Conservation (phyloP, 2,329 filamentous ascomycete genomes). For the Colletotrichum lindemuthianum region DNA sequence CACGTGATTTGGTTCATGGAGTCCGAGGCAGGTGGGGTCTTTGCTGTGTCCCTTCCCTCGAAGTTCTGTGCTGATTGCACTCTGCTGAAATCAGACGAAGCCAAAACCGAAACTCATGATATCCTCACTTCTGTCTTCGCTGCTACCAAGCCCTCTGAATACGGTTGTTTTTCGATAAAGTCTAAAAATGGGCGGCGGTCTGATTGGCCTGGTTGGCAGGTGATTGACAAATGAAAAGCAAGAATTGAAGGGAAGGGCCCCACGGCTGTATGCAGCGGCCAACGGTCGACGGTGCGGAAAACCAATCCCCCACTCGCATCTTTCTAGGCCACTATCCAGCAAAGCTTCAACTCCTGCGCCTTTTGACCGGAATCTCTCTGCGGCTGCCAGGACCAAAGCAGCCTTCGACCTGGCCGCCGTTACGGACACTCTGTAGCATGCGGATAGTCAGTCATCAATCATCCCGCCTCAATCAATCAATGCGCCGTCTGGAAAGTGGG, state of each 20-base stretch:
- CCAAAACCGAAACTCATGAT: background rate
- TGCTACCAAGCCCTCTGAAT: conserved; percentile 8
- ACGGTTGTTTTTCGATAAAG: background rate
- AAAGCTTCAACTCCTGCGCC: conserved; percentile 10
- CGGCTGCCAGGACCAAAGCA: background rate
- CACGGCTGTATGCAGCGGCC: conserved; percentile 4
- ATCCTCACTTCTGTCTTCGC: background rate
- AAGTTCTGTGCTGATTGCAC: background rate
- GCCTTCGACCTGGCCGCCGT: too few relatives aligned
- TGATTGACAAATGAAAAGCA: background rate
- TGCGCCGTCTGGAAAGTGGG: background rate
- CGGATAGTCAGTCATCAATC: background rate
- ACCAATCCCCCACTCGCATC: conserved; percentile 17
- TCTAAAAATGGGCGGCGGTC: background rate
- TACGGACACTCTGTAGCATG: background rate
- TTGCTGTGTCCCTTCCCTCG: background rate
- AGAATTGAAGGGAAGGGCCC: background rate
- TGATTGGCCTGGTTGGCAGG: too few relatives aligned
- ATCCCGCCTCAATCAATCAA: conserved; percentile 7
- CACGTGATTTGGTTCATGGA: conserved; percentile 13
- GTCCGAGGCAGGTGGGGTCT: too few relatives aligned
- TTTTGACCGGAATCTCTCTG: conserved; percentile 26
- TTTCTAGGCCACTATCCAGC: background rate
- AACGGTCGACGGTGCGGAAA: conserved; percentile 7
- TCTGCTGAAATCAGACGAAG: background rate